Evolutionary conservation across 768 basidiomycete species (phyloP).

Genomic region (Suillus fuscotomentosus): DNA sequence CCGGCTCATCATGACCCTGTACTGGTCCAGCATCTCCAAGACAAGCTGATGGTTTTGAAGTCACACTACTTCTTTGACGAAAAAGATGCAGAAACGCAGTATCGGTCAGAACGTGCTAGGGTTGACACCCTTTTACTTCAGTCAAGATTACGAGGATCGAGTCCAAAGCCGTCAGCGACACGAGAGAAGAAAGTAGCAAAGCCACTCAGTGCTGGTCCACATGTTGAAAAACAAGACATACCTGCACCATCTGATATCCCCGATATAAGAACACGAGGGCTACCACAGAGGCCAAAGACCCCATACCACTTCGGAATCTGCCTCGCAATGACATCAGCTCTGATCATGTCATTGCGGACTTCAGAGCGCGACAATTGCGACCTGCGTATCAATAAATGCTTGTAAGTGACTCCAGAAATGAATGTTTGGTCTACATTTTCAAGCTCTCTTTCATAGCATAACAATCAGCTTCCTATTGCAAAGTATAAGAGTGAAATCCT

Average conservation of each 20-base stretch:
- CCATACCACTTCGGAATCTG: slow-evolving; percentile 1
- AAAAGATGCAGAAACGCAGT: slow-evolving; percentile 59
- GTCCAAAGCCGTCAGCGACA: not conserved
- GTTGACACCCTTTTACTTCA: slow-evolving; percentile 44
- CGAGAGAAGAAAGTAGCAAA: not conserved
- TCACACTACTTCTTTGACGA: slow-evolving; percentile 71
- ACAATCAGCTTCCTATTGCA: slow-evolving; percentile 83
- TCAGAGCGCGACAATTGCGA: slow-evolving; percentile 60
- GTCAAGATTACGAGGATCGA: slow-evolving; percentile 37
- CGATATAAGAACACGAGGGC: slow-evolving; percentile 37
- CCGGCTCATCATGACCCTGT: slow-evolving; percentile 23
- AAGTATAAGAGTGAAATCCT: slow-evolving; percentile 74
- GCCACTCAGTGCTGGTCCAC: not conserved
- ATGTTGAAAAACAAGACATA: not conserved
- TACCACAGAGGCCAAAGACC: slow-evolving; percentile 14
- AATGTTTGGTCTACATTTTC: not conserved
- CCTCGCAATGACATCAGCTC: slow-evolving; percentile 23
- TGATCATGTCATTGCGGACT: slow-evolving; percentile 56
- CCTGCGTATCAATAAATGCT: slow-evolving; percentile 85
- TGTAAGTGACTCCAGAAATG: slow-evolving; percentile 41
- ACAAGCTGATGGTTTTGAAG: slow-evolving; percentile 45
- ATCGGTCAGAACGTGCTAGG: slow-evolving; percentile 52
- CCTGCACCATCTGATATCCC: slow-evolving; percentile 10
- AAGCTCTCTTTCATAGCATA: slow-evolving; percentile 43
- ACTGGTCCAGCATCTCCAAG: slow-evolving; percentile 39